Conservation (phyloP, 2,329 filamentous ascomycete genomes). For the Cladophialophora psammophila region DNA sequence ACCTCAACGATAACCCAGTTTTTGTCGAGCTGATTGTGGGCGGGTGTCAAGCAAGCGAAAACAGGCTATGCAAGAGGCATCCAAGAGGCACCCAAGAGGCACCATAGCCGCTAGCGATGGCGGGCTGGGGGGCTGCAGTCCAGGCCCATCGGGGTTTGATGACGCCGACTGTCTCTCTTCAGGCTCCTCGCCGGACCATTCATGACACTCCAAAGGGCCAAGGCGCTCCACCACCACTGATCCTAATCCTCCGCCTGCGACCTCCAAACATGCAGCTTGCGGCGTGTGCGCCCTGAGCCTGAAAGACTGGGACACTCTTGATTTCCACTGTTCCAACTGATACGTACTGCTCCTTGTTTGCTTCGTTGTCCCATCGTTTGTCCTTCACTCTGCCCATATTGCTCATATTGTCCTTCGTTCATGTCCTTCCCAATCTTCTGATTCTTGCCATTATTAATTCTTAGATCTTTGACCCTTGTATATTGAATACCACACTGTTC, state of each 20-base stretch:
- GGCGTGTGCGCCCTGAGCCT: conserved; percentile 17
- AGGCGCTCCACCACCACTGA: conserved; percentile 10
- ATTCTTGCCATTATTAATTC: background rate
- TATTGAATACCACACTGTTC: background rate
- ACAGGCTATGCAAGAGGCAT: background rate
- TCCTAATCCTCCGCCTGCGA: conserved; percentile 3
- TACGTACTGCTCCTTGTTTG: conserved; percentile 8
- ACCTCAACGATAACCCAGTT: conserved; percentile 6
- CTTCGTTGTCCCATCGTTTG: conserved; percentile 18
- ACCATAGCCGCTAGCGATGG: background rate
- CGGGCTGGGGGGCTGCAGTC: background rate
- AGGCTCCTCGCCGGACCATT: conserved; percentile 5
- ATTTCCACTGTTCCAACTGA: conserved; percentile 18
- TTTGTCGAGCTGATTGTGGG: background rate
- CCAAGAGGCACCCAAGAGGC: conserved; percentile 4
- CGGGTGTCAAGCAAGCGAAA: conserved; percentile 5
- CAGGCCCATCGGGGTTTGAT: conserved; percentile 20
- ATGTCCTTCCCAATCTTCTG: conserved; percentile 9
- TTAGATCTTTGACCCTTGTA: background rate
- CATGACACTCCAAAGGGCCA: background rate
- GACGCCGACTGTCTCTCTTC: conserved; percentile 17
- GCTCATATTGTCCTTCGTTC: conserved; percentile 30
- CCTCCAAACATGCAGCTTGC: conserved; percentile 1
- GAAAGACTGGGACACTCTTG: conserved; percentile 9
- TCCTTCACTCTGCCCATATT: conserved; percentile 9